A percentile compares a stretch with the other conserved stretches of the same genome.
These are phyloP conservation scores for Aspergillus ostianus DNA, from an alignment of 495 filamentous ascomycete species.

Conservation along the genomic window DNA sequence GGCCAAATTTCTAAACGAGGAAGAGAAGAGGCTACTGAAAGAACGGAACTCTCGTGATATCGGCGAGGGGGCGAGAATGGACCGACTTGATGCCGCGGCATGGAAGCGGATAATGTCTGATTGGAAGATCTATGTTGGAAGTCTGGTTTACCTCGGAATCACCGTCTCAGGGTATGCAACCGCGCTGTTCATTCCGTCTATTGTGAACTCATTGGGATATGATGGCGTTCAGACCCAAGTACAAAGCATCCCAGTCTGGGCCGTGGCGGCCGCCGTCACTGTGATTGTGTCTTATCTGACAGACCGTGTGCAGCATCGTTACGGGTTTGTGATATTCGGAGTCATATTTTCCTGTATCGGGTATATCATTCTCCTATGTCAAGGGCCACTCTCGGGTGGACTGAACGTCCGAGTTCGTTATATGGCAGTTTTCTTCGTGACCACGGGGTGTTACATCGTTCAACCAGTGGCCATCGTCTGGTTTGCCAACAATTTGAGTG, in stretches of 20 bases:
- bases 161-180: slow-evolving; percentile 43
- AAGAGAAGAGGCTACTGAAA: slow-evolving; percentile 41
- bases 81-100: slow-evolving; percentile 37
- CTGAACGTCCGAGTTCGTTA: slow-evolving; percentile 33
- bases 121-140: slow-evolving; percentile 52
- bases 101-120: slow-evolving; percentile 43
- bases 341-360: slow-evolving; percentile 37
- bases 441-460: slow-evolving; percentile 36
- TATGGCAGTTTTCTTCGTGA: slow-evolving; percentile 42
- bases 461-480: slow-evolving; percentile 41
- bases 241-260: slow-evolving; percentile 44
- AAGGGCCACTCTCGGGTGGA: slow-evolving; percentile 15
- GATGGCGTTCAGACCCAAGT: slow-evolving; percentile 35
- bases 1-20: slow-evolving; percentile 39
- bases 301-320: slow-evolving; percentile 38
- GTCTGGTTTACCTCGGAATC: slow-evolving; percentile 41
- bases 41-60: slow-evolving; percentile 39
- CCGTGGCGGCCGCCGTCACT: slow-evolving; percentile 36
- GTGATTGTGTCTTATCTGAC: slow-evolving; percentile 37
- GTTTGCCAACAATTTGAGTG: slow-evolving; percentile 46
- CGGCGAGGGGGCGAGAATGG: slow-evolving; percentile 43
- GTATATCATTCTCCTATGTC: slow-evolving; percentile 40
- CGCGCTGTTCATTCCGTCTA: slow-evolving; percentile 46
- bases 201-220: slow-evolving; percentile 43
- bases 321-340: slow-evolving; percentile 40